A percentile compares a stretch with the other conserved stretches of the same genome.
These are phyloP conservation scores for Hymenoscyphus fraxineus DNA, from an alignment of 2,329 filamentous ascomycete species.

Conservation along the genomic window DNA sequence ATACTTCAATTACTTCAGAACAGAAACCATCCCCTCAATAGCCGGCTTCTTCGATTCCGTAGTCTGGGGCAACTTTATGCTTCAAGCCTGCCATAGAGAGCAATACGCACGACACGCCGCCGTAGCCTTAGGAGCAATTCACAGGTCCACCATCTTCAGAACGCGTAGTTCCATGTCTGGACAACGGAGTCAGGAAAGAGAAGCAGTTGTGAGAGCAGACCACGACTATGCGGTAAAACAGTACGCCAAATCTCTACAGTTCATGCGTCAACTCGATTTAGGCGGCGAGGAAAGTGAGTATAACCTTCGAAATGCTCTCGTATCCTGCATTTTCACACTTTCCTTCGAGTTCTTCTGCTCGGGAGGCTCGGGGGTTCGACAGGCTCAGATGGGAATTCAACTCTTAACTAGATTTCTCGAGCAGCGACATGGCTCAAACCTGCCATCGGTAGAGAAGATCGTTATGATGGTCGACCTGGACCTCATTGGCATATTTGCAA, in stretches of 20 bases:
- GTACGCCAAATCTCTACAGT: not conserved
- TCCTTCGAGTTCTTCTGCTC: not conserved
- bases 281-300: slow-evolving; percentile 1
- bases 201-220: not conserved
- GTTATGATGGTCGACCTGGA: not conserved
- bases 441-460: not conserved
- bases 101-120: slow-evolving; percentile 3
- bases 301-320: slow-evolving; percentile 1
- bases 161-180: not conserved
- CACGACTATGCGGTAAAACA: slow-evolving; percentile 4
- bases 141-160: not conserved
- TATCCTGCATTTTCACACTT: slow-evolving; percentile 1
- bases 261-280: slow-evolving; percentile 1
- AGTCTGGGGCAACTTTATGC: not conserved
- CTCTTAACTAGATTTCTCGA: not conserved
- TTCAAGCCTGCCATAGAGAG: slow-evolving; percentile 1
- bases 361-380: not conserved
- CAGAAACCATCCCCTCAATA: not conserved
- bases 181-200: not conserved
- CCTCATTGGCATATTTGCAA: not conserved
- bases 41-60: not conserved
- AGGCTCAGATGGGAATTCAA: slow-evolving; percentile 2
- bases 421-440: not conserved
- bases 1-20: slow-evolving; percentile 5
- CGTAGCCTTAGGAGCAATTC: not conserved